These are phyloP conservation scores for Hebeloma cylindrosporum DNA, from an alignment of 768 basidiomycete species.

Conservation along the genomic window DNA sequence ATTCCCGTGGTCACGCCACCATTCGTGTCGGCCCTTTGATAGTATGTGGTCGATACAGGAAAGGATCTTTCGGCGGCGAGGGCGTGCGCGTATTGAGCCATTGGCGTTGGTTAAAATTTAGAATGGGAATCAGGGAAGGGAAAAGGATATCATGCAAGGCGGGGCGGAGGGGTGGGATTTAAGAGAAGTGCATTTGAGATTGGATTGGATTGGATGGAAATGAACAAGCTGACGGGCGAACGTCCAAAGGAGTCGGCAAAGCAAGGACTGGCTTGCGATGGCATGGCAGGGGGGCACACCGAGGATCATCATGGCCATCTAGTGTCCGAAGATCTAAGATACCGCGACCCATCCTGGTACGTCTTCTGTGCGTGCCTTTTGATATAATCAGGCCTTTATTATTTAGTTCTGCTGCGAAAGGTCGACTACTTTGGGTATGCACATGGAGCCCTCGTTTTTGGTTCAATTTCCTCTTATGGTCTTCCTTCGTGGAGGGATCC, in stretches of 20 bases:
- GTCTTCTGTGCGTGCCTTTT: constrained; percentile 18
- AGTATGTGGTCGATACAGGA: constrained; percentile 13
- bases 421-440: constrained; percentile 8
- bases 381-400: constrained; percentile 13
- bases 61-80: constrained; percentile 11
- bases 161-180: constrained; percentile 17
- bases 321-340: constrained; percentile 22
- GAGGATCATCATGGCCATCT: constrained; percentile 38
- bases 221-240: constrained; percentile 17
- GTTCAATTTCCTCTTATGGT: constrained; percentile 15
- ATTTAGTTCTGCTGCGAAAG: constrained; percentile 14
- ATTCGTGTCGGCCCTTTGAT: constrained; percentile 10
- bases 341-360: constrained; percentile 11
- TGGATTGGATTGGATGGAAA: constrained; percentile 20
- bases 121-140: constrained; percentile 17
- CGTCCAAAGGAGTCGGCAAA: constrained; percentile 25
- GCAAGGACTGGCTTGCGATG: constrained; percentile 24
- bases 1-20: too few relatives aligned
- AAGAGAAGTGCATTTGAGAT: constrained; percentile 19
- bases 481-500: constrained; percentile 24
- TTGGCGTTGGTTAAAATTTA: constrained; percentile 13
- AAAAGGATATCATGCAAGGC: constrained; percentile 19
- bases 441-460: not conserved
- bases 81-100: constrained; percentile 18
- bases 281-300: constrained; percentile 31